Base-by-base conservation (phyloP, 169 alveolate species). In the Cryptosporidium canis region DNA sequence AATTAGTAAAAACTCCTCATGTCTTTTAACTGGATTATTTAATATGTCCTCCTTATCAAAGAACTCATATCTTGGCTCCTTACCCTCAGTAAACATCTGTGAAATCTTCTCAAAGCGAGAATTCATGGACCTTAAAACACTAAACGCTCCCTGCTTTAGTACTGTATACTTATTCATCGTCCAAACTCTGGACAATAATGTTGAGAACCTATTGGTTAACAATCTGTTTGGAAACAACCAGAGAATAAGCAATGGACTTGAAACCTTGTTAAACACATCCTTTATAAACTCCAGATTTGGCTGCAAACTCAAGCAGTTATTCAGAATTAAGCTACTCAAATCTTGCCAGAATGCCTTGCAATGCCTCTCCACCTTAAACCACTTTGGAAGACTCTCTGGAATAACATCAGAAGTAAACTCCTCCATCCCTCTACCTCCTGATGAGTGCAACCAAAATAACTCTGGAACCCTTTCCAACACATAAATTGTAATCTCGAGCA, bases 261-360 rank as follows among this genome's bases (percentile, higher is more conserved):
- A 77, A 35, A 77, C 21, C 66, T 63, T 61, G 6, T 77, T 51
- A 18, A 77, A 77, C 9, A 77, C 8, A 27, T 11, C 12, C n/a
- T n/a, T 24, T 64, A 77, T 77, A 27, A 77, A 61, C 16, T 77
- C 87, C 9, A 77, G 33, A 61, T 33, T 77, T 27, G 72, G 70
- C 2, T 77, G 27, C 16, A 51, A 18, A 9, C 48, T 77, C 58
- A 77, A 37, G 41, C 87, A 77, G 12, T 77, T 55, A 58, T 77
- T 44, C 35, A 77, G 27, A 43, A 77, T 56, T 43, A 77, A 61
- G 27, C 37, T 58, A 58, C 72, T 33, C 7, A 61, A 12, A 37
- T 77, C 87, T 55, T 77, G 63, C 87, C 87, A 77, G 41, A 77
- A 77, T 11, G 18, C 3, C n/a, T 43, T 55, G 24, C 65, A 58